Conservation (phyloP, 106 monocot species). For the Acorus gramineus region DNA sequence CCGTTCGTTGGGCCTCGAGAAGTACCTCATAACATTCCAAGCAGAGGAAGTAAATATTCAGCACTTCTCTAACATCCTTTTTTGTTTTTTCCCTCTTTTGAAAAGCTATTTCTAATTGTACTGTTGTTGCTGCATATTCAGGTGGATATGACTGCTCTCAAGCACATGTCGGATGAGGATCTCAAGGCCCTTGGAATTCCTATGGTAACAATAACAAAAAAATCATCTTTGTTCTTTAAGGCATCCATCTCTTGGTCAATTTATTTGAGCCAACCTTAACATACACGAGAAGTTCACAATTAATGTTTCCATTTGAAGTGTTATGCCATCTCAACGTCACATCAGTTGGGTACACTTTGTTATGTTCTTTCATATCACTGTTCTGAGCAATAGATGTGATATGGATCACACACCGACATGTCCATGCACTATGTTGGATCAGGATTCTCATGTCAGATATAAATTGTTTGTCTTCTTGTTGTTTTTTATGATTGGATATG, state of each 20-base stretch:
- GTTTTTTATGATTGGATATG: not conserved
- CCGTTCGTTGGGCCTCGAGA: conserved; percentile 71
- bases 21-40: conserved; percentile 81
- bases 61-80: not conserved
- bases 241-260: too few species aligned
- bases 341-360: not conserved
- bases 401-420: too few species aligned
- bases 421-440: too few species aligned
- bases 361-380: not conserved
- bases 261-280: too few species aligned
- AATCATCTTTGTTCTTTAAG: too few species aligned
- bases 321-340: not conserved
- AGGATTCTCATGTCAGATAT: too few species aligned
- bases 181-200: conserved; percentile 79
- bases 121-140: conserved; percentile 10
- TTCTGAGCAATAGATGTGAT: too few species aligned
- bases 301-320: not conserved
- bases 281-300: too few species aligned
- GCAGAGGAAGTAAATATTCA: conserved; percentile 64
- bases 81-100: not conserved
- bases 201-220: conserved; percentile 30
- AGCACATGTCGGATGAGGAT: conserved; percentile 72
- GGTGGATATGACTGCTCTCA: conserved; percentile 70
- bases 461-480: not conserved
- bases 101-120: not conserved